Evolutionary conservation across 2,329 filamentous ascomycete genomes (phyloP).

Genomic region (Pyrenophora graminea): DNA sequence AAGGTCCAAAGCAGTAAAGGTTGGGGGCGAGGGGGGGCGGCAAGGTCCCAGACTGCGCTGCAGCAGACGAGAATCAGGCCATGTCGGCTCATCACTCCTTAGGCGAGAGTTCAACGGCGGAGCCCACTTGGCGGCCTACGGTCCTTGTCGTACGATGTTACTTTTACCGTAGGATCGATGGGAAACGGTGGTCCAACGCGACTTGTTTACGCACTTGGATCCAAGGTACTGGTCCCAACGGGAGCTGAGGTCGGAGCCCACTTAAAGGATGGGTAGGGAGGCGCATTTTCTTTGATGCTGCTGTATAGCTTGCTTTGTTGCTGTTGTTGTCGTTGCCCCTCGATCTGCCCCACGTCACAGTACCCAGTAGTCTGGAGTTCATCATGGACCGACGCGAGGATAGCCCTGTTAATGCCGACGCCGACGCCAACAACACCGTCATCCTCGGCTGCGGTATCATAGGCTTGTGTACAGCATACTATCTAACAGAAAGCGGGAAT

Average conservation of each 20-base stretch:
- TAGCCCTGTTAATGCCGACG: neutral
- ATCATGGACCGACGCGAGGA: no score
- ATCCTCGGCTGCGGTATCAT: slow-evolving; percentile 54
- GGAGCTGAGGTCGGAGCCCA: no score
- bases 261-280: no score
- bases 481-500: slow-evolving; percentile 58
- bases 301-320: neutral
- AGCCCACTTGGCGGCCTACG: no score
- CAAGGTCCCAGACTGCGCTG: neutral
- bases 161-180: neutral
- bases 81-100: slow-evolving; percentile 12
- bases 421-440: slow-evolving; percentile 23
- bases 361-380: slow-evolving; percentile 6
- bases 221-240: no score
- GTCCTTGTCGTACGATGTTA: no score
- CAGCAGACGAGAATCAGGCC: slow-evolving; percentile 10
- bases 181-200: no score
- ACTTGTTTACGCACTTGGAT: no score
- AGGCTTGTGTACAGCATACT: slow-evolving; percentile 60
- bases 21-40: no score
- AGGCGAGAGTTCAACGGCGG: slow-evolving; percentile 3
- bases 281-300: no score
- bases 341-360: slow-evolving; percentile 12
- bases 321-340: neutral
- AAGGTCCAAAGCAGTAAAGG: slow-evolving; percentile 3